Conservation (phyloP, 345 rosid genomes). For the Clarkia xantiana region DNA sequence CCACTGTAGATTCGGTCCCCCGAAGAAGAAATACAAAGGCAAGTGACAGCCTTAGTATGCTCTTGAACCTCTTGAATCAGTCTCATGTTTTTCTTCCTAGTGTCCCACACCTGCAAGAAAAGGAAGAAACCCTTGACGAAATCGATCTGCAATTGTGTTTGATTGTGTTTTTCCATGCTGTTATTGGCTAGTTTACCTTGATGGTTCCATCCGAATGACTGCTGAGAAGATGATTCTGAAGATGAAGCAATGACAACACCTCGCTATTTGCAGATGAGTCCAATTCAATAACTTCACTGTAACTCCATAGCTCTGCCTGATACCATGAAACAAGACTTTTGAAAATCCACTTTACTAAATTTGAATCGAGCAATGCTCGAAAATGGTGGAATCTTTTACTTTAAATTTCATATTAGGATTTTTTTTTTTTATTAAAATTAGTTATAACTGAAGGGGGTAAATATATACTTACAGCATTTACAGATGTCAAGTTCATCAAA, state of each 20-base stretch:
- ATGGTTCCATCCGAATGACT: conserved; percentile 64
- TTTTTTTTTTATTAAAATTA: too few relatives aligned
- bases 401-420: not conserved
- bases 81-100: conserved; percentile 29
- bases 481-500: conserved; percentile 38
- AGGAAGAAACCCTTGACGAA: not conserved
- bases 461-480: conserved; percentile 40
- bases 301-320: conserved; percentile 53
- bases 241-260: conserved; percentile 31
- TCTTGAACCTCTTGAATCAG: conserved; percentile 41
- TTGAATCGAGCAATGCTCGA: too few relatives aligned
- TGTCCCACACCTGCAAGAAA: conserved; percentile 36
- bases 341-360: not conserved
- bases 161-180: not conserved
- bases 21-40: conserved; percentile 32
- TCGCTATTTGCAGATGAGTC: conserved; percentile 38
- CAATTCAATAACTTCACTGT: conserved; percentile 22
- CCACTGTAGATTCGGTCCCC: conserved; percentile 50
- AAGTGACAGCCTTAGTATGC: conserved; percentile 44
- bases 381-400: too few relatives aligned
- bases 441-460: not conserved
- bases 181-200: conserved; percentile 22
- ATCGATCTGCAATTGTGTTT: not conserved
- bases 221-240: conserved; percentile 35
- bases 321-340: not conserved